phyloP scores from a whole-genome alignment of 208 protist species.

The Balamuthia mandrillaris region DNA sequence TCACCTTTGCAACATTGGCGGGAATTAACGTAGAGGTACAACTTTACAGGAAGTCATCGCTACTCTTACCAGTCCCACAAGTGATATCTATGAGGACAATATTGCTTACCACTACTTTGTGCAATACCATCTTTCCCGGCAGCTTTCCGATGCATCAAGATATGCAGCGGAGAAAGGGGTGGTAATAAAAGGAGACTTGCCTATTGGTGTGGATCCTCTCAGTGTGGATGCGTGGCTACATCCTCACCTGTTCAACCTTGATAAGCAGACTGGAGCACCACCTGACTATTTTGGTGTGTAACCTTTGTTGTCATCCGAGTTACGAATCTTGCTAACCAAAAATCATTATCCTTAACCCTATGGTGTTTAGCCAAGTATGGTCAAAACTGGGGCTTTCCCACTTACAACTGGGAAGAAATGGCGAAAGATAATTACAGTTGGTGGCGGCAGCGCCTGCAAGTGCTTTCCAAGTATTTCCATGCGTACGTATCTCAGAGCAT shows the following conservation, averaged over 20 bases:
- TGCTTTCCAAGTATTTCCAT: slow-evolving; percentile 41
- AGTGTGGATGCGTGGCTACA: slow-evolving; percentile 65
- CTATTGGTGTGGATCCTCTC: slow-evolving; percentile 72
- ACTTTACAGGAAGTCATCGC: slow-evolving; percentile 7
- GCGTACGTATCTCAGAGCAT: background rate
- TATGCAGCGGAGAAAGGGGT: slow-evolving; percentile 58
- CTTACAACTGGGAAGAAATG: slow-evolving; percentile 80
- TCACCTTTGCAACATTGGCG: background rate
- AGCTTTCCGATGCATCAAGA: slow-evolving; percentile 56
- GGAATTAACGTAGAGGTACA: background rate
- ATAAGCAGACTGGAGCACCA: slow-evolving; percentile 67
- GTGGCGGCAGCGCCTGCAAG: slow-evolving; percentile 58
- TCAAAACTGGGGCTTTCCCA: slow-evolving; percentile 82
- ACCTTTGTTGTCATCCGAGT: background rate
- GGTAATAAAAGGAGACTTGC: slow-evolving; percentile 78
- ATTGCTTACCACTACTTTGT: slow-evolving; percentile 63
- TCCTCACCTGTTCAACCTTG: slow-evolving; percentile 60
- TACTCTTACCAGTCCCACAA: slow-evolving; percentile 3
- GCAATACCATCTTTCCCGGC: slow-evolving; percentile 66
- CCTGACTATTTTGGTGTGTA: slow-evolving; percentile 68
- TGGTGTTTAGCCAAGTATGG: slow-evolving; percentile 29
- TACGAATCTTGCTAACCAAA: background rate
- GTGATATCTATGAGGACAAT: slow-evolving; percentile 43
- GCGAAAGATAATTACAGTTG: slow-evolving; percentile 66
- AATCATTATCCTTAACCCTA: background rate